Conservation (phyloP, 148 eudicot genomes). For the Talinum fruticosum region DNA sequence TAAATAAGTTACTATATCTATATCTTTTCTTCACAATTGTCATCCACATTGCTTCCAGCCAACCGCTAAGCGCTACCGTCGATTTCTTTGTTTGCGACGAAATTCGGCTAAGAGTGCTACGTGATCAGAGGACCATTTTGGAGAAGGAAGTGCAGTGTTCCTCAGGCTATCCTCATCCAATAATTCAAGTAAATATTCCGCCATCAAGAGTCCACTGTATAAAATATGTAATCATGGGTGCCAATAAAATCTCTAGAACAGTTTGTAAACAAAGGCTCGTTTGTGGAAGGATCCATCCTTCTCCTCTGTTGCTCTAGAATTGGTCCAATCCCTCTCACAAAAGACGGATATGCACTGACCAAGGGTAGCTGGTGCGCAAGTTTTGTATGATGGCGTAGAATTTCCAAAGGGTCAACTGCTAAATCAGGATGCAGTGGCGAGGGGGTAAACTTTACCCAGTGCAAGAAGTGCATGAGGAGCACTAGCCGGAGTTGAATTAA, state of each 20-base stretch:
- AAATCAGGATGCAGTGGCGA: constrained; percentile 77
- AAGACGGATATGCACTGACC: constrained; percentile 98
- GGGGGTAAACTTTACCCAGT: constrained; percentile 92
- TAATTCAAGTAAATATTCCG: constrained; percentile 90
- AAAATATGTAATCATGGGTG: constrained; percentile 95
- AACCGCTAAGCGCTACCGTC: constrained; percentile 50
- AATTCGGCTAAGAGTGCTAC: constrained; percentile 95
- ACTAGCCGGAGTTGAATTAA: constrained; percentile 90
- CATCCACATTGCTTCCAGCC: constrained; percentile 17
- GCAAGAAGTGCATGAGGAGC: constrained; percentile 97
- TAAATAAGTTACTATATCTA: constrained; percentile 27
- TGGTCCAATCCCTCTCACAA: constrained; percentile 75
- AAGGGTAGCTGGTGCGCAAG: constrained; percentile 82
- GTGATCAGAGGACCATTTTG: constrained; percentile 99
- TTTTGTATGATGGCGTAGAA: constrained; percentile 75
- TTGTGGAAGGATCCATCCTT: constrained; percentile 77
- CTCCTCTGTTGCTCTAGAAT: constrained; percentile 78
- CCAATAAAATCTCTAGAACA: constrained; percentile 95
- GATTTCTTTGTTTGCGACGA: constrained; percentile 82
- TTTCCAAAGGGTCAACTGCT: constrained; percentile 76
- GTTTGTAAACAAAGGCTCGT: constrained; percentile 88
- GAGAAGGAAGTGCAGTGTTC: constrained; percentile 98
- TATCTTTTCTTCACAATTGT: constrained; percentile 17
- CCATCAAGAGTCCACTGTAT: constrained; percentile 98
- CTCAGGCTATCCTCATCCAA: constrained; percentile 94